Conservation (phyloP, 2,329 filamentous ascomycete species). For the Diplodia mutila region DNA sequence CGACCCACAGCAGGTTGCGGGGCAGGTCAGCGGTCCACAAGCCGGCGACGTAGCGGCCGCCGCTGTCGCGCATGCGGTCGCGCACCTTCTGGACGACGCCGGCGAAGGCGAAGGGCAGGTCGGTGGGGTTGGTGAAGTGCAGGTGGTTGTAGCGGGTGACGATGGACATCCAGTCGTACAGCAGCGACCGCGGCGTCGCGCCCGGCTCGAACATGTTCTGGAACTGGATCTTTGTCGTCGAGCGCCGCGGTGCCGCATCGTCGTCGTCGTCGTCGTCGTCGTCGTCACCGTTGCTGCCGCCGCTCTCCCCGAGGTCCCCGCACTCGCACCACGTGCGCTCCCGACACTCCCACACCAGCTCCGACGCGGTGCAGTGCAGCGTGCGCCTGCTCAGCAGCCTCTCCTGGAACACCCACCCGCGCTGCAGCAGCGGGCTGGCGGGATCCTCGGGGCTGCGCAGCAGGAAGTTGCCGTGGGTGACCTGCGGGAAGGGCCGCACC, state of each 20-base stretch:
- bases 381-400: conserved; percentile 1
- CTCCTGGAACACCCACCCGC: conserved; percentile 22
- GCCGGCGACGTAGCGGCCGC: neutral
- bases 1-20: neutral
- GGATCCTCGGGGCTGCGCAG: neutral
- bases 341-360: conserved; percentile 17
- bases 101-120: neutral
- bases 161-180: neutral
- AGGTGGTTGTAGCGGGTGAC: neutral
- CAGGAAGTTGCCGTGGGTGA: neutral
- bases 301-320: neutral
- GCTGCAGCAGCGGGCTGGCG: neutral
- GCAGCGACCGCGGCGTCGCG: neutral
- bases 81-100: neutral
- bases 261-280: neutral
- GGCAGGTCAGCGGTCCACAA: neutral
- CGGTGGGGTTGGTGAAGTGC: neutral
- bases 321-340: neutral
- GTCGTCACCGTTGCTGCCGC: too few species aligned
- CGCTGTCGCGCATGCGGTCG: neutral
- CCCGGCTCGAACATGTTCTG: neutral
- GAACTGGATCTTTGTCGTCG: neutral
- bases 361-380: conserved; percentile 8
- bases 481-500: neutral
- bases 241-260: too few species aligned